Conservation (phyloP, 805 yeast species). For the Scheffersomyces amazonensis region DNA sequence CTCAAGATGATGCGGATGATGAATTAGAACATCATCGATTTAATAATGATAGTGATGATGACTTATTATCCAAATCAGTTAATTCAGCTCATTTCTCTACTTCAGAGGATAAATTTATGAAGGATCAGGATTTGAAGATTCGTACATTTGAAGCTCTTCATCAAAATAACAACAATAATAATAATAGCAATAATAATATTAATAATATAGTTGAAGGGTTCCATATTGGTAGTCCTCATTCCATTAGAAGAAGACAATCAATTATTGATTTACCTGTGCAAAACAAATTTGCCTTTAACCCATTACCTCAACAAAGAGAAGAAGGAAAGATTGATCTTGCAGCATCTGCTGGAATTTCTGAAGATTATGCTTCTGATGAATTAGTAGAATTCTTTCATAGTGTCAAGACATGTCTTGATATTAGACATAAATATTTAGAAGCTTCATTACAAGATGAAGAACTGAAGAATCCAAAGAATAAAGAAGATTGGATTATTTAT, state of each 20-base stretch:
- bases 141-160: constrained; percentile 53
- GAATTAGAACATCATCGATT: constrained; percentile 4
- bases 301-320: constrained; percentile 10
- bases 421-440: constrained; percentile 73
- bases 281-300: constrained; percentile 7
- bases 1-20: background rate
- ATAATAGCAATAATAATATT: too few species aligned
- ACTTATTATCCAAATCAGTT: constrained; percentile 24
- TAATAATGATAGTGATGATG: constrained; percentile 21
- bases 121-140: constrained; percentile 66
- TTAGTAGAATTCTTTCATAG: constrained; percentile 60
- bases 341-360: constrained; percentile 25
- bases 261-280: constrained; percentile 36
- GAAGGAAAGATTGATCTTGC: constrained; percentile 2
- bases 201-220: constrained; percentile 4
- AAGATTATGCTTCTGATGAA: constrained; percentile 66
- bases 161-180: too few species aligned
- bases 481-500: constrained; percentile 69
- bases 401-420: constrained; percentile 61
- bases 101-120: constrained; percentile 60
- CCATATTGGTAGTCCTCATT: background rate
- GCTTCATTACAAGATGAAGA: constrained; percentile 67
- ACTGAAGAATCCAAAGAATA: constrained; percentile 81
- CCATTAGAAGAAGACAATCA: constrained; percentile 30
- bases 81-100: constrained; percentile 59